These are phyloP conservation scores for Thraustochytrium striatum DNA, from an alignment of 352 stramenopile species.

Conservation along the genomic window DNA sequence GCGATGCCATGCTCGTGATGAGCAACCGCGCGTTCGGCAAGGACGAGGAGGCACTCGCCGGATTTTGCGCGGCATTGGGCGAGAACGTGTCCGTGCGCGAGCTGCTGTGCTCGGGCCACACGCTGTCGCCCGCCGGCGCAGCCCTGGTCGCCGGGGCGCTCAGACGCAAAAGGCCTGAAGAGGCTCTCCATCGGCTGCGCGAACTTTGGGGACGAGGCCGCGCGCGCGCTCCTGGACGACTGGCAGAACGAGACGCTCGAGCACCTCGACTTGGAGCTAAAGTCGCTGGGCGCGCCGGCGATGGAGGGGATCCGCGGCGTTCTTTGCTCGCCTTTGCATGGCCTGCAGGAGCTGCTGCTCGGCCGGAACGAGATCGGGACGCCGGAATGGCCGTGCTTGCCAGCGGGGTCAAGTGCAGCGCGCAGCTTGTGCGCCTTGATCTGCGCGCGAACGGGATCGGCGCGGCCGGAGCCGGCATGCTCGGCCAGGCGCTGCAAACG, in stretches of 20 bases:
- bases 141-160: not conserved
- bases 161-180: not conserved
- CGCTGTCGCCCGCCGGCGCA: not conserved
- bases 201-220: slow-evolving; percentile 5
- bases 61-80: not conserved
- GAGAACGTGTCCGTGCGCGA: slow-evolving; percentile 5
- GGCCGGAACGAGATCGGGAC: slow-evolving; percentile 27
- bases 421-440: slow-evolving; percentile 1
- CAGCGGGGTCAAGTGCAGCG: not conserved
- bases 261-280: slow-evolving; percentile 29
- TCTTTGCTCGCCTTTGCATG: not conserved
- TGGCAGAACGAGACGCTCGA: slow-evolving; percentile 20
- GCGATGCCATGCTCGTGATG: slow-evolving; percentile 4
- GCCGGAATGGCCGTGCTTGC: slow-evolving; percentile 3
- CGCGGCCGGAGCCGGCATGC: not conserved
- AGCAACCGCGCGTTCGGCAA: slow-evolving; percentile 2
- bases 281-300: not conserved
- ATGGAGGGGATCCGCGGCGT: not conserved
- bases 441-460: slow-evolving; percentile 18
- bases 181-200: slow-evolving; percentile 17
- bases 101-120: slow-evolving; percentile 33
- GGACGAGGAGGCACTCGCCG: not conserved
- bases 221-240: not conserved
- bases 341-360: not conserved
- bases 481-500: not conserved